These are phyloP conservation scores for Neurospora africana DNA, from an alignment of 495 filamentous ascomycete species.

Conservation along the genomic window DNA sequence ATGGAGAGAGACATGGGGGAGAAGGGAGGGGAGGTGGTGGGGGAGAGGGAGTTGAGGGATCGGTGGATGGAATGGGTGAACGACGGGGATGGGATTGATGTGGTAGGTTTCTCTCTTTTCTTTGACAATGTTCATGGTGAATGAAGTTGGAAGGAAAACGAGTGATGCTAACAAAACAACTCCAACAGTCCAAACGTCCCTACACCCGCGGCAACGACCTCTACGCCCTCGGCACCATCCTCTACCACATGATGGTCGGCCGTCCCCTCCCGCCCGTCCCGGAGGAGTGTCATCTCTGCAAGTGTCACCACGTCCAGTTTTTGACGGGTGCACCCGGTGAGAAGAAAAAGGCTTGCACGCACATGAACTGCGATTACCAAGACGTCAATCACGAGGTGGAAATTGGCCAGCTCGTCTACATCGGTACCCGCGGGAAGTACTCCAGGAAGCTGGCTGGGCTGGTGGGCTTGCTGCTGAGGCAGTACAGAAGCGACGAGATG, in stretches of 20 bases:
- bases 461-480: slow-evolving; percentile 13
- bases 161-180: not conserved
- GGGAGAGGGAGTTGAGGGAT: slow-evolving; percentile 1
- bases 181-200: slow-evolving; percentile 14
- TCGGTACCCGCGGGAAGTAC: slow-evolving; percentile 6
- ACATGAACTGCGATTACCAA: slow-evolving; percentile 2
- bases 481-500: slow-evolving; percentile 9
- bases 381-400: slow-evolving; percentile 18
- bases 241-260: slow-evolving; percentile 32
- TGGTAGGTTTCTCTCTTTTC: slow-evolving; percentile 2
- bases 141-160: not conserved
- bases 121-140: no score
- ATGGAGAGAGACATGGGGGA: not conserved
- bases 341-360: not conserved
- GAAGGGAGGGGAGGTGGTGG: not conserved
- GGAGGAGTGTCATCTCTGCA: slow-evolving; percentile 19
- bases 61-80: not conserved
- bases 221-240: slow-evolving; percentile 23
- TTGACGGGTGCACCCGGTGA: not conserved
- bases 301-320: slow-evolving; percentile 10
- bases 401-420: slow-evolving; percentile 1
- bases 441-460: slow-evolving; percentile 12
- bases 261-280: slow-evolving; percentile 5
- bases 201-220: slow-evolving; percentile 25
- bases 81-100: not conserved